Base-by-base conservation (phyloP, 805 yeast genomes). In the Myxozyma geophila region DNA sequence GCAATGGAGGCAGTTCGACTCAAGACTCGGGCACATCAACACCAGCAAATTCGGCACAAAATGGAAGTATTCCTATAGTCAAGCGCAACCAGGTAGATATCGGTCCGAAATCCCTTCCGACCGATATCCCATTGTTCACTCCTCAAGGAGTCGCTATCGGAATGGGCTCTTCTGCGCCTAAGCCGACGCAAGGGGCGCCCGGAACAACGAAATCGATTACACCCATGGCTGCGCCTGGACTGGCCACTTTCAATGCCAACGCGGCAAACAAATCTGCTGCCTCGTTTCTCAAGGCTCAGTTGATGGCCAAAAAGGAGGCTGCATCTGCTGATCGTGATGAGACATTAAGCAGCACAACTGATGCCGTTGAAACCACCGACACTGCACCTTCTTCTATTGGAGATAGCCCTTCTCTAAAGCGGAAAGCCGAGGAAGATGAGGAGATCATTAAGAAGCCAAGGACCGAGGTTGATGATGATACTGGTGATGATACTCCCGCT, bases 61-160 rank as follows among this genome's bases (percentile, higher is more conserved):
- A n/a, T 15, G 54, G 17, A 7, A 37, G 46, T 7, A 36, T 44
- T 13, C 68, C 63, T 12, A 52, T 62, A 7, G 67, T 66, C 7
- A 46, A 50, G 50, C 55, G 65, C 1, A 87, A 86, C 70, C 91
- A 92, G 1, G 84, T 85, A 66, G 96, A 90, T 67, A 85, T 83
- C 70, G 95, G 91, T 0, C 95, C 96, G 1, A 78, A 85, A 1
- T 76, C 79, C 12, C 90, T 96, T 0, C 84, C 84, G 58, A 83
- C 81, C 19, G 88, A 86, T 70, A 83, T 92, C 81, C 95, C 95
- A 10, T 76, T 92, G 66, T 87, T 88, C 75, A 88, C 88, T 59
- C 85, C 89, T 0, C 77, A 81, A n/a, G 96, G 97, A 6, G 84
- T 88, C 64, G 74, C 83, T 46, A 90, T 90, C 4, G 91, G 90